Percentiles rank a stretch among this genome's conserved stretches.
Conservation (phyloP, 306 rosid species). For the Quercus aquifolioides region DNA sequence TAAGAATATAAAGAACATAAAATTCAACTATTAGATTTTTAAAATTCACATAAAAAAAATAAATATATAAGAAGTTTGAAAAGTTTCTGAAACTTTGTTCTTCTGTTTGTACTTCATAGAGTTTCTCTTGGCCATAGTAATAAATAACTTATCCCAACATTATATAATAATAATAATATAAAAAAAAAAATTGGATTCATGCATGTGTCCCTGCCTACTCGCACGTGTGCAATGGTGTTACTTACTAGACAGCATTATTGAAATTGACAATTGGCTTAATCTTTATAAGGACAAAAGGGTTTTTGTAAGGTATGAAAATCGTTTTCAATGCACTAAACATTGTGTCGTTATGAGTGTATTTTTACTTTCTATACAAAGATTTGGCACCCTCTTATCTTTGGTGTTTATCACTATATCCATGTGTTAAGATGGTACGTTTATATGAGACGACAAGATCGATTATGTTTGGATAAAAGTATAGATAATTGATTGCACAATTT, state of each 20-base stretch:
- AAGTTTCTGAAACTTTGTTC: no score
- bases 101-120: no score
- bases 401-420: background rate
- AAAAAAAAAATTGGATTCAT: background rate
- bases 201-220: background rate
- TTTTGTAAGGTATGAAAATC: background rate
- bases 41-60: no score
- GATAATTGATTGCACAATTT: background rate
- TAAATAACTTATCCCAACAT: background rate
- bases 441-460: background rate
- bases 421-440: background rate
- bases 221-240: constrained; percentile 1
- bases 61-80: no score
- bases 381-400: background rate
- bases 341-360: background rate
- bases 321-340: background rate
- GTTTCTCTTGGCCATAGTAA: background rate
- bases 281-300: background rate
- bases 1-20: no score
- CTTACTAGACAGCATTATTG: background rate
- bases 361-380: background rate
- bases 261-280: background rate
- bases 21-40: no score
- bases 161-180: background rate
- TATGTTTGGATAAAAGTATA: background rate